Conservation (phyloP, 1,284 basidiomycete genomes). For the Phellopilus nigrolimitatus region DNA sequence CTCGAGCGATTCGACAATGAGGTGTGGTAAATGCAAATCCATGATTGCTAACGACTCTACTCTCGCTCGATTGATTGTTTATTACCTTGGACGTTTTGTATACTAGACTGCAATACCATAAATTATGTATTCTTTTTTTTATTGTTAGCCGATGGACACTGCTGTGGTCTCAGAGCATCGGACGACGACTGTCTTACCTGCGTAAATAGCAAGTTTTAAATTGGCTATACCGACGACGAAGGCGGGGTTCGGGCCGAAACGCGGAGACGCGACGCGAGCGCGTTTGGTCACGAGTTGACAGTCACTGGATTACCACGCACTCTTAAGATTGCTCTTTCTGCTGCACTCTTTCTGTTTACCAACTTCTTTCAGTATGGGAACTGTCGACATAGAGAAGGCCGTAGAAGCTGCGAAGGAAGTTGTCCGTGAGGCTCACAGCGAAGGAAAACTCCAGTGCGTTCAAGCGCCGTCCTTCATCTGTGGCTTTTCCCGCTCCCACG, state of each 20-base stretch:
- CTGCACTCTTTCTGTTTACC: background rate
- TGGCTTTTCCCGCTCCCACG: no score
- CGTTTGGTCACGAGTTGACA: background rate
- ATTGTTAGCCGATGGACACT: no score
- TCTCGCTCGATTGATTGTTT: background rate
- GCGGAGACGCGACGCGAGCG: constrained; percentile 1
- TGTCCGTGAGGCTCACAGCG: constrained; percentile 27
- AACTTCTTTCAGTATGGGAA: background rate
- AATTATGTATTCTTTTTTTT: no score
- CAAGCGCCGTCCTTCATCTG: background rate
- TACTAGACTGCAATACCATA: no score
- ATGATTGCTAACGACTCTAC: background rate
- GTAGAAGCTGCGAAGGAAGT: constrained; percentile 24
- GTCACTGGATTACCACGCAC: background rate
- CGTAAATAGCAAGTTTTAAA: no score
- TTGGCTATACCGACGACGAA: background rate
- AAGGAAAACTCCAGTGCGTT: constrained; percentile 28
- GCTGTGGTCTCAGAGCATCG: no score
- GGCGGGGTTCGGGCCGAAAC: background rate
- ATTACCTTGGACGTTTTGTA: background rate
- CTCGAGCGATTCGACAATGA: constrained; percentile 81
- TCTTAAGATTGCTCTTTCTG: background rate
- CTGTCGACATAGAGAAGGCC: constrained; percentile 16
- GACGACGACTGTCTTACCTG: no score
- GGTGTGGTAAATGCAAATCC: constrained; percentile 41